Conservation (phyloP, 2,329 filamentous ascomycete species). For the Fonsecaea monophora region DNA sequence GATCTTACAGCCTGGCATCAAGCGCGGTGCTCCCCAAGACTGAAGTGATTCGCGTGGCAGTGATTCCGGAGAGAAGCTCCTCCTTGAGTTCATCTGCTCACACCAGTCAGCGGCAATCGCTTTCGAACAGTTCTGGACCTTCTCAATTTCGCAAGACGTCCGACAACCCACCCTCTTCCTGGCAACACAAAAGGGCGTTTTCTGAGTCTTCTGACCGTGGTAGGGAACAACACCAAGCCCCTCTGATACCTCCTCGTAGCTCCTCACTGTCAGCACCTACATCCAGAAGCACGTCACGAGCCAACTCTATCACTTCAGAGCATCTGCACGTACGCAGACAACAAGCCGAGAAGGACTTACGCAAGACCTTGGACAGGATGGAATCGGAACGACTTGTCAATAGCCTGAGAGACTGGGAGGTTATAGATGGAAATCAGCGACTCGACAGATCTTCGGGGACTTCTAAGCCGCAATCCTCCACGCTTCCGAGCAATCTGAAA, state of each 20-base stretch:
- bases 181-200: slow-evolving; percentile 47
- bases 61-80: slow-evolving; percentile 56
- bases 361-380: slow-evolving; percentile 40
- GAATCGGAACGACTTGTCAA: slow-evolving; percentile 38
- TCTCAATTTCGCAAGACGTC: slow-evolving; percentile 47
- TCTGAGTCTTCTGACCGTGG: slow-evolving; percentile 49
- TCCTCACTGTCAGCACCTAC: slow-evolving; percentile 57
- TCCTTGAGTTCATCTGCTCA: slow-evolving; percentile 51
- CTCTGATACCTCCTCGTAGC: slow-evolving; percentile 49
- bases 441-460: slow-evolving; percentile 11
- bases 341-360: slow-evolving; percentile 39
- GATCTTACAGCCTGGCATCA: slow-evolving; percentile 45
- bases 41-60: slow-evolving; percentile 56
- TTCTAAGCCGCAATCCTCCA: not conserved
- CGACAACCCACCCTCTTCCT: slow-evolving; percentile 46
- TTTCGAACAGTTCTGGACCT: slow-evolving; percentile 48
- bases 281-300: slow-evolving; percentile 52
- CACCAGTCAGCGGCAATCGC: slow-evolving; percentile 49
- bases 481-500: slow-evolving; percentile 1
- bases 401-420: slow-evolving; percentile 20
- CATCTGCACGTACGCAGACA: slow-evolving; percentile 45
- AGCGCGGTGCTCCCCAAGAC: slow-evolving; percentile 43
- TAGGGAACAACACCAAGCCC: slow-evolving; percentile 43
- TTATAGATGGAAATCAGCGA: slow-evolving; percentile 6
- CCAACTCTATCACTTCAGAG: slow-evolving; percentile 54